Percentiles rank a stretch among this genome's conserved stretches.
These are phyloP conservation scores for Trichoderma breve DNA, from an alignment of 2,329 filamentous ascomycete species.

Conservation along the genomic window DNA sequence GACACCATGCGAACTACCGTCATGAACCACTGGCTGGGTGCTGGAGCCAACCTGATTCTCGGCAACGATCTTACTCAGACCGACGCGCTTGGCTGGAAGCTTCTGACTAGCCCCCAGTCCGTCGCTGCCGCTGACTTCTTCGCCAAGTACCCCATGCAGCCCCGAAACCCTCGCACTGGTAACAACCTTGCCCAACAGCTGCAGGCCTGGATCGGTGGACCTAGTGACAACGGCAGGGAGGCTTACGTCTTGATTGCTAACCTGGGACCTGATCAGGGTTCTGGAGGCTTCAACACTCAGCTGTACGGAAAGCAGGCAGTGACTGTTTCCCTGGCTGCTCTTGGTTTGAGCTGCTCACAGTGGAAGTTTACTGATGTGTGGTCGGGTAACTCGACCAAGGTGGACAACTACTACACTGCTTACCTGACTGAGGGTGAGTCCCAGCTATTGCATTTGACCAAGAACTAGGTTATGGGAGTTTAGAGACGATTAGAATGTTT, in stretches of 20 bases:
- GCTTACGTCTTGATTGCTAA: constrained; percentile 20
- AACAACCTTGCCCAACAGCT: constrained; percentile 19
- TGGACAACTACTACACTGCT: constrained; percentile 12
- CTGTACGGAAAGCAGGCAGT: constrained; percentile 14
- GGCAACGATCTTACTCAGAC: constrained; percentile 7
- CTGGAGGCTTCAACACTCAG: constrained; percentile 5
- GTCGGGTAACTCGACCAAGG: constrained; percentile 14
- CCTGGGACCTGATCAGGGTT: constrained; percentile 17
- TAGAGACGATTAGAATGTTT: neutral
- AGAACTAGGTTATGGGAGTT: neutral
- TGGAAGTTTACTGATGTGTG: constrained; percentile 18
- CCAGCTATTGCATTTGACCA: constrained; percentile 15
- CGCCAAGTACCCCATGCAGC: constrained; percentile 21
- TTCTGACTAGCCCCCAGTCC: constrained; percentile 13
- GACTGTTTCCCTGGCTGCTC: constrained; percentile 10
- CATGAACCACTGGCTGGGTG: constrained; percentile 16
- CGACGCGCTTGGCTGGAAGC: constrained; percentile 16
- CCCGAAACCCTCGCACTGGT: constrained; percentile 20
- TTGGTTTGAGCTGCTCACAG: neutral
- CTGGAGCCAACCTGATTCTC: constrained; percentile 10
- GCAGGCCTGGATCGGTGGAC: constrained; percentile 18
- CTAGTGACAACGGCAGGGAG: constrained; percentile 13
- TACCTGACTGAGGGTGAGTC: constrained; percentile 17
- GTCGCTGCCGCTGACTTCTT: constrained; percentile 18
- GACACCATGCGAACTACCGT: constrained; percentile 11